Percentiles rank a stretch among this genome's conserved stretches.
These are phyloP conservation scores for Pseudogymnoascus sp. DNA, from an alignment of 2,329 filamentous ascomycete genomes.

Conservation along the genomic window DNA sequence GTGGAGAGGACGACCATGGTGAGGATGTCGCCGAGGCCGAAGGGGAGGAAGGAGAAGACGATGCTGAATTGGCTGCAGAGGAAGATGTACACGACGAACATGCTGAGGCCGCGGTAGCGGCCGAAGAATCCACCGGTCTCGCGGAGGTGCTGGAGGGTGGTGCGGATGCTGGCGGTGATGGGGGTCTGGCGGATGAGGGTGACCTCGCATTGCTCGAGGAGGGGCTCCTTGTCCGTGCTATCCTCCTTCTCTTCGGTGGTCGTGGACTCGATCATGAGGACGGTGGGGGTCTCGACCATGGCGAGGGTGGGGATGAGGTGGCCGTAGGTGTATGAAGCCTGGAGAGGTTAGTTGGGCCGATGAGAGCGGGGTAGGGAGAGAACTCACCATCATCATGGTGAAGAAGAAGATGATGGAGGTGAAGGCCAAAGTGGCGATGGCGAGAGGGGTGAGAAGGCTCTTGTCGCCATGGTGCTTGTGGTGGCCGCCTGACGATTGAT, in stretches of 20 bases:
- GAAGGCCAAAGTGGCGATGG: background rate
- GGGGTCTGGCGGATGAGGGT: constrained; percentile 44
- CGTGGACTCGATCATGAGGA: constrained; percentile 40
- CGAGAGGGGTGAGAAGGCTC: background rate
- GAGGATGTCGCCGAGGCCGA: constrained; percentile 45
- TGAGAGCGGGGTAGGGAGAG: background rate
- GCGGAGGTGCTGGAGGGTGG: constrained; percentile 52
- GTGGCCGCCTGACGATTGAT: background rate
- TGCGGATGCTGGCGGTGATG: constrained; percentile 53
- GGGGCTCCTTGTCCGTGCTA: constrained; percentile 32
- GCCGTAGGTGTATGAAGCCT: constrained; percentile 51
- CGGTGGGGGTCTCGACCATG: constrained; percentile 53
- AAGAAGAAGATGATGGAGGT: background rate
- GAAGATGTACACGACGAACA: constrained; percentile 41
- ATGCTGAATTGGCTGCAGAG: constrained; percentile 30
- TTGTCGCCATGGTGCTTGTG: background rate
- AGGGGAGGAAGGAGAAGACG: constrained; percentile 33
- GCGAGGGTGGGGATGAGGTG: constrained; percentile 53
- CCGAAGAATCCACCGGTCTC: constrained; percentile 55
- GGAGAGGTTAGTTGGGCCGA: constrained; percentile 13
- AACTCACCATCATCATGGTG: background rate
- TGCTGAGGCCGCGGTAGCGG: constrained; percentile 59
- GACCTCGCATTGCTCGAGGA: constrained; percentile 35
- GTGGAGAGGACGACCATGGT: constrained; percentile 56
- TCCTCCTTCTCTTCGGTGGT: constrained; percentile 27